Conservation (phyloP, 805 yeast genomes). For the Kurtzmaniella fragi region DNA sequence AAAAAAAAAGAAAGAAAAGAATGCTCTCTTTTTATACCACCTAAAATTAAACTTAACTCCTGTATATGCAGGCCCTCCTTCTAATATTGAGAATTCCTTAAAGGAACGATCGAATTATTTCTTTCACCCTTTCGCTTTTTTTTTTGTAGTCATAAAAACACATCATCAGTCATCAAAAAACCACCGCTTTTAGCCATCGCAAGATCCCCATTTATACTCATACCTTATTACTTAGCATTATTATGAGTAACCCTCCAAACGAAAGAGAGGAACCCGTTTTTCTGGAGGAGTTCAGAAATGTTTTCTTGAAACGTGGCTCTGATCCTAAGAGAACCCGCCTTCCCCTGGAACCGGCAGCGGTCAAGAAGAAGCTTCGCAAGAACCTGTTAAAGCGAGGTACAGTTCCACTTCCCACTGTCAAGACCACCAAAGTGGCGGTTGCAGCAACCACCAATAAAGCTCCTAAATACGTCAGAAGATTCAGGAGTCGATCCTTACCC, state of each 20-base stretch:
- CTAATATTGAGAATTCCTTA: constrained; percentile 1
- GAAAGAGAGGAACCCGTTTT: constrained; percentile 29
- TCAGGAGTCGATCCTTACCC: constrained; percentile 37
- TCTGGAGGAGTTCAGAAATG: constrained; percentile 27
- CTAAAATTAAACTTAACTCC: no score
- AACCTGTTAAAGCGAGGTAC: constrained; percentile 6
- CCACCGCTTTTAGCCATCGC: no score
- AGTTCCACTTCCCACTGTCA: constrained; percentile 10
- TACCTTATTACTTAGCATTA: background rate
- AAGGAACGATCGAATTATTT: constrained; percentile 3
- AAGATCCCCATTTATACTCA: background rate
- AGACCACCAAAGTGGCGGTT: constrained; percentile 9
- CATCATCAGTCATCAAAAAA: no score
- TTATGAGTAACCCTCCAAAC: constrained; percentile 21
- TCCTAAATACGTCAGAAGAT: constrained; percentile 30
- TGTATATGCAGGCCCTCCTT: constrained; percentile 1
- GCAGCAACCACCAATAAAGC: constrained; percentile 14
- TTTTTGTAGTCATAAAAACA: no score
- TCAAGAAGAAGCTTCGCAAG: constrained; percentile 4
- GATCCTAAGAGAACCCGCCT: constrained; percentile 10
- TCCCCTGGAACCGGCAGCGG: constrained; percentile 6
- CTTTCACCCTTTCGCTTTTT: background rate
- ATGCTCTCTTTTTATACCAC: background rate
- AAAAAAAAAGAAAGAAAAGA: no score
- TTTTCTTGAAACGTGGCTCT: constrained; percentile 15